Conservation (phyloP, 768 basidiomycete genomes). For the Amyloporia xantha region DNA sequence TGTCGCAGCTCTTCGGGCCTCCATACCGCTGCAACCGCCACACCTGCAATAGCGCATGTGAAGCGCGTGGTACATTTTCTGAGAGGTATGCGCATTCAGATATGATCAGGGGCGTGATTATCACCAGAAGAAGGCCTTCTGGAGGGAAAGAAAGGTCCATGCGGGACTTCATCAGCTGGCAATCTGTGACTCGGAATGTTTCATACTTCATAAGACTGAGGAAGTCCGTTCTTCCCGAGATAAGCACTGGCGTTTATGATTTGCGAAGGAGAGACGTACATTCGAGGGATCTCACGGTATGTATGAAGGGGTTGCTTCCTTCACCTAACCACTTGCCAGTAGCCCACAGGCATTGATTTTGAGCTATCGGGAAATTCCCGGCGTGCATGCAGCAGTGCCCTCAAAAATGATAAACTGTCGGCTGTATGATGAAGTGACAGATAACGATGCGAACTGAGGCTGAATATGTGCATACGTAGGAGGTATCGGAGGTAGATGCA, state of each 20-base stretch:
- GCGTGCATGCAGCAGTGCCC: too few relatives aligned
- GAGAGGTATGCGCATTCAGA: neutral
- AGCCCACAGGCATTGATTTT: too few relatives aligned
- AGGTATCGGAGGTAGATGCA: too few relatives aligned
- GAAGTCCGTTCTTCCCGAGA: neutral
- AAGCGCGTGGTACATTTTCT: neutral
- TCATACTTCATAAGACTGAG: neutral
- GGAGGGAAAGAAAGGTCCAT: constrained; percentile 1
- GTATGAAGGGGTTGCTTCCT: too few relatives aligned
- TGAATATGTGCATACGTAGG: too few relatives aligned
- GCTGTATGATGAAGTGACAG: too few relatives aligned
- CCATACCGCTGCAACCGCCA: neutral
- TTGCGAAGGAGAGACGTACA: neutral
- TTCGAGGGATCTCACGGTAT: neutral
- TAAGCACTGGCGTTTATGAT: neutral
- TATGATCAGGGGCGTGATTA: constrained; percentile 3
- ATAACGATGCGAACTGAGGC: too few relatives aligned
- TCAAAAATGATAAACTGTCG: too few relatives aligned
- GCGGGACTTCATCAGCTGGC: constrained; percentile 3
- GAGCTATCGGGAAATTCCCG: too few relatives aligned
- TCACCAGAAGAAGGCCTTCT: constrained; percentile 1
- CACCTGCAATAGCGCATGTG: neutral
- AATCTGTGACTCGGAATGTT: neutral
- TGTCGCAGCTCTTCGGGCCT: neutral
- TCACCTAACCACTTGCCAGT: too few relatives aligned